Percentiles rank a stretch among this genome's conserved stretches.
These are phyloP conservation scores for Aschersonia sp. DNA, from an alignment of 2,329 filamentous ascomycete genomes.

Conservation along the genomic window DNA sequence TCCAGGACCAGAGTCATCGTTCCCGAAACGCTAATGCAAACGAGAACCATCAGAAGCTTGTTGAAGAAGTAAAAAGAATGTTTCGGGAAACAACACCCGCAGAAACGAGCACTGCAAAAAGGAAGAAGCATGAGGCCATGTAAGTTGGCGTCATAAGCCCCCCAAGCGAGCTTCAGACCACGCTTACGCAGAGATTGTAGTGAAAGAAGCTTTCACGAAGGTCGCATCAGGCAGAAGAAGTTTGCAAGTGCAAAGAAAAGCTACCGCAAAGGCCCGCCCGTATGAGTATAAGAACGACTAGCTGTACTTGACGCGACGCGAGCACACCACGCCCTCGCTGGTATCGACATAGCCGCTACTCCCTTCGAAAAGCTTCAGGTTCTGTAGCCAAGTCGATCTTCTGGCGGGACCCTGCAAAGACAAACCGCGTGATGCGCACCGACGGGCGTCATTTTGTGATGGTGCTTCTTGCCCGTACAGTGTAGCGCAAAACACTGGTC, in stretches of 20 bases:
- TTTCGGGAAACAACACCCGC: constrained; percentile 31
- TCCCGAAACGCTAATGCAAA: constrained; percentile 36
- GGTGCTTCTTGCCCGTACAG: no score
- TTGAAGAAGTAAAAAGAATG: constrained; percentile 31
- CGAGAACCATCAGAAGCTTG: constrained; percentile 35
- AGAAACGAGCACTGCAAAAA: constrained; percentile 29
- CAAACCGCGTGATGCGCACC: no score
- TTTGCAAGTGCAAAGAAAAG: constrained; percentile 35
- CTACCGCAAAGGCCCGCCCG: constrained; percentile 21
- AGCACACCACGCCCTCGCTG: no score
- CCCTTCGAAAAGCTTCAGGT: no score
- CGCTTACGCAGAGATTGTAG: constrained; percentile 14
- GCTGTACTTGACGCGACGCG: no score
- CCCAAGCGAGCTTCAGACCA: no score
- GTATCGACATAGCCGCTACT: no score
- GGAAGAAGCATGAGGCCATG: constrained; percentile 33
- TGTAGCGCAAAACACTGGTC: no score
- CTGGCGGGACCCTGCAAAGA: no score
- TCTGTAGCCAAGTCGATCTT: no score
- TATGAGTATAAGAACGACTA: constrained; percentile 6
- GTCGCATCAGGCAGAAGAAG: constrained; percentile 33
- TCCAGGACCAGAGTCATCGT: constrained; percentile 40
- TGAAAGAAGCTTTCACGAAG: constrained; percentile 29
- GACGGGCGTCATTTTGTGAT: no score
- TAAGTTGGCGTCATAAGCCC: constrained; percentile 12